Evolutionary conservation across 2,329 filamentous ascomycete species (phyloP), one percentile per base, ranked within the genome.

Genomic region (Claviceps humidiphila): DNA sequence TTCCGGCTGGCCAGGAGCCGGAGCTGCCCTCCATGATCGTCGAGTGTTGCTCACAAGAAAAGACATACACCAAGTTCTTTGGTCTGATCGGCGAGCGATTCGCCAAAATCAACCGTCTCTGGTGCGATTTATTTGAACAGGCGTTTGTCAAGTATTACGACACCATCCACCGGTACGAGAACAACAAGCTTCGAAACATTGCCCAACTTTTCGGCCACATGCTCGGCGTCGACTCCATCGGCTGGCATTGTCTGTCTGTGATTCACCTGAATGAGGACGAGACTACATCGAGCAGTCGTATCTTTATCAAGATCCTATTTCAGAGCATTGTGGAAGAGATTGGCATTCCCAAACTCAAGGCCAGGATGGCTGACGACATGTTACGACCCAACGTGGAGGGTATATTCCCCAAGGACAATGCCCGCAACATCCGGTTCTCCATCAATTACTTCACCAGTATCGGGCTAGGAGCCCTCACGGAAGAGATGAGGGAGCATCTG

Each of bases 381-480:
- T 74, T 97, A 41, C 82, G 84, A 55, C 81, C 89, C 49, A 86
- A 80, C 64, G 81, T 96, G 54, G 81, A 84, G 41, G 91, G 91
- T 34, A 73, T 98, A 44, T 97, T 98, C 75, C 93, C 93, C 0
- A 84, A 75, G 55, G 90, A 97, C 66, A 88, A 89, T 62, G 81
- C 89, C 24, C 84, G 87, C 64, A 93, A 96, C 68, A 89, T 90
- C 41, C 83, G 91, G 51, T 98, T 98, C 74, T 88, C 90, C 49
- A 95, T 98, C 82, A 98, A 98, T 71, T 98, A 96, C 76, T 97
- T 98, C 68, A 98, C 93, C 9, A 93, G 89, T 62, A 95, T 98
- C 61, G 89, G 90, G 54, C 94, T 98, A 87, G 93, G 93, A 64
- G 82, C 81, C 24, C 77, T 98, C 56, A 98, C 93, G 2, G 93